Evolutionary conservation across 2,329 filamentous ascomycete genomes (phyloP).

Genomic region (Verruconis gallopava): DNA sequence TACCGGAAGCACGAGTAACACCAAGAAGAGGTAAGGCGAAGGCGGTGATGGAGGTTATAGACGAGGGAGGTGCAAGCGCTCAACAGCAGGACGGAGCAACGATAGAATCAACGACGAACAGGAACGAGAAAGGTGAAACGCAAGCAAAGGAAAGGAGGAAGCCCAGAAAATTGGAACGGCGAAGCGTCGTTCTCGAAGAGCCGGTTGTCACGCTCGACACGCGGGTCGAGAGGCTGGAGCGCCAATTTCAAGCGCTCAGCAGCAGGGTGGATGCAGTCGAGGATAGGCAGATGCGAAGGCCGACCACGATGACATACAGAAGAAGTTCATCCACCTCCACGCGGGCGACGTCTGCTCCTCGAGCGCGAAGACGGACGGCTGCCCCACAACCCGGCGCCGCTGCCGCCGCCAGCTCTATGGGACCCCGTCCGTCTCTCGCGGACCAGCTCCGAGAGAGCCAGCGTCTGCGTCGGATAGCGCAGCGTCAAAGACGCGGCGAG

Average conservation of each 20-base stretch:
- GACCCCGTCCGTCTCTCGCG: background rate
- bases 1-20: background rate
- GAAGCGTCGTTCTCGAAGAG: background rate
- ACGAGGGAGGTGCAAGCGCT: background rate
- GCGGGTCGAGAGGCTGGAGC: background rate
- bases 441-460: background rate
- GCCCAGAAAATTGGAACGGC: background rate
- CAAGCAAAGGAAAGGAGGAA: constrained; percentile 1
- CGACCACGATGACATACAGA: background rate
- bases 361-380: background rate
- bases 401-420: too few species aligned
- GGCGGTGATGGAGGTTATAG: background rate
- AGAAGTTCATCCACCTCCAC: background rate
- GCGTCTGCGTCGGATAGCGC: background rate
- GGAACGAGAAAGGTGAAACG: background rate
- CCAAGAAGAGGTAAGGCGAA: background rate
- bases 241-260: background rate
- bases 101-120: background rate
- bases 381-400: too few species aligned
- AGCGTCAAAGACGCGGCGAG: background rate
- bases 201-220: background rate
- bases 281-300: background rate
- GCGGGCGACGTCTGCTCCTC: background rate
- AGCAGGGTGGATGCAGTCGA: background rate
- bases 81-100: too few species aligned